phyloP scores from a whole-genome alignment of 2,329 filamentous ascomycete species.

The Coniochaeta hoffmannii region DNA sequence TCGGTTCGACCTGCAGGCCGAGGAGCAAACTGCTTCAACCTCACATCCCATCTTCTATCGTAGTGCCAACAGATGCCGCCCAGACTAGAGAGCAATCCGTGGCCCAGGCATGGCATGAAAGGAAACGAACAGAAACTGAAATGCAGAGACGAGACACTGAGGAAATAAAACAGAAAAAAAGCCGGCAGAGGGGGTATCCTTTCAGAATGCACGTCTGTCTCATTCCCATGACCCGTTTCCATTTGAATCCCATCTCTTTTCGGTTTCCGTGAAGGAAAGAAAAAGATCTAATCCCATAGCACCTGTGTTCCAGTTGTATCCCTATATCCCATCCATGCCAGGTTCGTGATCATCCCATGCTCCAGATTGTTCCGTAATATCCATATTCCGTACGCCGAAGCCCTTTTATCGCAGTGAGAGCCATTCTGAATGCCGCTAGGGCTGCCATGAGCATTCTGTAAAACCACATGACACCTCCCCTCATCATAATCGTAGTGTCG shows the following conservation, averaged over 20 bases:
- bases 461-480: not conserved
- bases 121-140: conserved; percentile 9
- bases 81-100: not conserved
- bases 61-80: not conserved
- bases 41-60: too few relatives aligned
- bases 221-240: not conserved
- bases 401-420: not conserved
- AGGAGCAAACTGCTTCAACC: not conserved
- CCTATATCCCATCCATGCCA: not conserved
- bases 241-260: not conserved
- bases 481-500: not conserved
- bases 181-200: conserved; percentile 7
- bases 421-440: not conserved
- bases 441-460: not conserved
- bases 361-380: not conserved
- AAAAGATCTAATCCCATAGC: not conserved
- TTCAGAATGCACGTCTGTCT: conserved; percentile 4
- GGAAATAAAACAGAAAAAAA: conserved; percentile 9
- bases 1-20: not conserved
- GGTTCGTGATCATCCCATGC: not conserved
- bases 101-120: not conserved
- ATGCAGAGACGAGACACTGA: conserved; percentile 9
- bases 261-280: not conserved
- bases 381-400: not conserved
- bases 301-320: not conserved